Conservation (phyloP, 805 yeast genomes). For the Nakazawaea sp. region DNA sequence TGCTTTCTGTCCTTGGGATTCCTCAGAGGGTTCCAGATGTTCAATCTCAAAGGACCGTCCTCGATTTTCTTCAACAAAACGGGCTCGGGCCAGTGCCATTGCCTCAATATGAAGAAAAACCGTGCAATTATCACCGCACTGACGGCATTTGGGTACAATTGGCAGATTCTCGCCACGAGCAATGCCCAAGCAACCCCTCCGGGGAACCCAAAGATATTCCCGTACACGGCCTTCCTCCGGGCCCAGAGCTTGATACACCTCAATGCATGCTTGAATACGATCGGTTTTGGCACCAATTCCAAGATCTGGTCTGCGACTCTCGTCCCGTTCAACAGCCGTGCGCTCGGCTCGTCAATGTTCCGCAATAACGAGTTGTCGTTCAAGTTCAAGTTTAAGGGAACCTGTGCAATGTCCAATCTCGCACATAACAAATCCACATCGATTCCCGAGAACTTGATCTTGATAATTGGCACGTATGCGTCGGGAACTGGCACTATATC, state of each 20-base stretch:
- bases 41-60: conserved; percentile 93
- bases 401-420: conserved; percentile 72
- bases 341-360: conserved; percentile 86
- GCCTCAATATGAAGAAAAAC: conserved; percentile 76
- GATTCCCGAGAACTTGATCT: conserved; percentile 83
- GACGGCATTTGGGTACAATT: conserved; percentile 92
- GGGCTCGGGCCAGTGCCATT: conserved; percentile 99
- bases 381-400: conserved; percentile 67
- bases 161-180: conserved; percentile 97
- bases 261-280: conserved; percentile 86
- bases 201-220: conserved; percentile 93
- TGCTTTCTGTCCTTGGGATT: conserved; percentile 88
- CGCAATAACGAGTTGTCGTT: conserved; percentile 79
- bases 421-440: conserved; percentile 90
- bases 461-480: conserved; percentile 96
- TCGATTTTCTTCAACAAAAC: conserved; percentile 88
- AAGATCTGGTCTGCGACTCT: conserved; percentile 95
- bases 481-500: conserved; percentile 93
- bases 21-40: conserved; percentile 93
- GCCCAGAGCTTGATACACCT: conserved; percentile 97
- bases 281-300: conserved; percentile 83
- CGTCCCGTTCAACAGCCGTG: conserved; percentile 90
- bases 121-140: conserved; percentile 87
- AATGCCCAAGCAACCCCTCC: conserved; percentile 99
- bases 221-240: conserved; percentile 87